Evolutionary conservation across 805 yeast genomes (phyloP).

Genomic region (Metschnikowia noctiluminum): DNA sequence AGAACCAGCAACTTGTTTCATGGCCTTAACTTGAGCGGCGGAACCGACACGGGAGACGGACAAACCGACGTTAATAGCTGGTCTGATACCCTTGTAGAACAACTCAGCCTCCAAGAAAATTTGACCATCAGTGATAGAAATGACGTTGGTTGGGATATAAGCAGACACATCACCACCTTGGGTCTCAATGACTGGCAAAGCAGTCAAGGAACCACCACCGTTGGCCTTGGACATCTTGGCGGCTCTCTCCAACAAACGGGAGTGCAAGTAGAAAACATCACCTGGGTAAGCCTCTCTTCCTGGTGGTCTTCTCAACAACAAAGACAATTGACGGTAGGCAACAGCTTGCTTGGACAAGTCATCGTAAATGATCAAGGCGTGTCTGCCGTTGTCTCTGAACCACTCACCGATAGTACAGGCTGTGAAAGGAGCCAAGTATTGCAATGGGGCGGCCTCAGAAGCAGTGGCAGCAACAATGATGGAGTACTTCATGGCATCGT

Average conservation of each 20-base stretch:
- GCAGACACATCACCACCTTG: constrained; percentile 99
- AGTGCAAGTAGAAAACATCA: constrained; percentile 94
- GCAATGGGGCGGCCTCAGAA: constrained; percentile 99
- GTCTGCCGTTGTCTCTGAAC: constrained; percentile 99
- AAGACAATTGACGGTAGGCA: constrained; percentile 99
- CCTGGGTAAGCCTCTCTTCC: constrained; percentile 98
- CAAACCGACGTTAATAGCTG: constrained; percentile 99
- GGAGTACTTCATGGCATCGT: constrained; percentile 96
- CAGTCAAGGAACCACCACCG: constrained; percentile 95
- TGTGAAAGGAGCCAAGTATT: constrained; percentile 99
- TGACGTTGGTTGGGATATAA: constrained; percentile 96
- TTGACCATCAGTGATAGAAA: constrained; percentile 95
- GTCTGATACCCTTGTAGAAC: constrained; percentile 99
- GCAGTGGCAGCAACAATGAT: constrained; percentile 99
- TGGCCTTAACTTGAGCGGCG: constrained; percentile 99
- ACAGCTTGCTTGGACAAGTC: constrained; percentile 99
- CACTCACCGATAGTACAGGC: constrained; percentile 99
- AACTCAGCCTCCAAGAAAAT: constrained; percentile 98
- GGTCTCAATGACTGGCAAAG: constrained; percentile 94
- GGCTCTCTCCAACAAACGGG: constrained; percentile 94
- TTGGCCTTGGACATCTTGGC: constrained; percentile 89
- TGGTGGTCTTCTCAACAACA: constrained; percentile 95
- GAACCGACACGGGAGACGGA: constrained; percentile 99
- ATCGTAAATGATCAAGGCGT: constrained; percentile 94
- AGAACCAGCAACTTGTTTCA: constrained; percentile 99